A percentile compares a stretch with the other conserved stretches of the same genome.
Conservation (phyloP, 2,329 filamentous ascomycete genomes). For the Amauroascus verrucosus region DNA sequence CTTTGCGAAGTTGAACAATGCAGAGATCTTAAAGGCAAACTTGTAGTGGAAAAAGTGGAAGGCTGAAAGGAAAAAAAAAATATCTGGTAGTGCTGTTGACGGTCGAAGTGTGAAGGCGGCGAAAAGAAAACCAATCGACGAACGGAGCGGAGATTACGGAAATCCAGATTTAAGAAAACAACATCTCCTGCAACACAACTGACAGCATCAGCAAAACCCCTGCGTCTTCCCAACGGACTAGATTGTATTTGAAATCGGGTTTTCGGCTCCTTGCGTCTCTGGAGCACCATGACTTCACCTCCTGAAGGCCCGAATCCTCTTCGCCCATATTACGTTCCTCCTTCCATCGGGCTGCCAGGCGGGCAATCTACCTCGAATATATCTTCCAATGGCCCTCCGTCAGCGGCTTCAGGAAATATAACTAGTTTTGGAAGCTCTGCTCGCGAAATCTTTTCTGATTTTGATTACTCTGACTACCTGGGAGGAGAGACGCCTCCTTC, state of each 20-base stretch:
- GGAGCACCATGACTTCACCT: slow-evolving; percentile 35
- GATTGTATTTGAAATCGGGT: background rate
- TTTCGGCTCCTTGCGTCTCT: background rate
- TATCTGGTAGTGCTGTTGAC: background rate
- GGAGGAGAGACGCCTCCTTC: slow-evolving; percentile 67
- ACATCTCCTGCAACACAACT: background rate
- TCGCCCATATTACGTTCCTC: slow-evolving; percentile 53
- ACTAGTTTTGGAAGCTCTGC: slow-evolving; percentile 53
- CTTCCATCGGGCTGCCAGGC: slow-evolving; percentile 52
- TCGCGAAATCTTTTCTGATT: slow-evolving; percentile 75
- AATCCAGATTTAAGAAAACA: slow-evolving; percentile 1
- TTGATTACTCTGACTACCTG: slow-evolving; percentile 85
- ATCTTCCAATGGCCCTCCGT: slow-evolving; percentile 26
- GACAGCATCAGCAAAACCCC: background rate
- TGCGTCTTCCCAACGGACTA: background rate
- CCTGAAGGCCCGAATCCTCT: slow-evolving; percentile 49
- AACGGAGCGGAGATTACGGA: slow-evolving; percentile 3
- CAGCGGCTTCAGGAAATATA: slow-evolving; percentile 33
- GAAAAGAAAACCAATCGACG: slow-evolving; percentile 5
- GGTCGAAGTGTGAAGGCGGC: background rate
- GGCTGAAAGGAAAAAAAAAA: no score
- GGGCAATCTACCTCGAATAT: slow-evolving; percentile 29
- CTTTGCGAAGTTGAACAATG: background rate
- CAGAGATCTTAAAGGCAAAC: background rate
- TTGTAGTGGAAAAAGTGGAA: no score